Base-by-base conservation (phyloP, 2,329 filamentous ascomycete species). In the Aschersonia sp. region DNA sequence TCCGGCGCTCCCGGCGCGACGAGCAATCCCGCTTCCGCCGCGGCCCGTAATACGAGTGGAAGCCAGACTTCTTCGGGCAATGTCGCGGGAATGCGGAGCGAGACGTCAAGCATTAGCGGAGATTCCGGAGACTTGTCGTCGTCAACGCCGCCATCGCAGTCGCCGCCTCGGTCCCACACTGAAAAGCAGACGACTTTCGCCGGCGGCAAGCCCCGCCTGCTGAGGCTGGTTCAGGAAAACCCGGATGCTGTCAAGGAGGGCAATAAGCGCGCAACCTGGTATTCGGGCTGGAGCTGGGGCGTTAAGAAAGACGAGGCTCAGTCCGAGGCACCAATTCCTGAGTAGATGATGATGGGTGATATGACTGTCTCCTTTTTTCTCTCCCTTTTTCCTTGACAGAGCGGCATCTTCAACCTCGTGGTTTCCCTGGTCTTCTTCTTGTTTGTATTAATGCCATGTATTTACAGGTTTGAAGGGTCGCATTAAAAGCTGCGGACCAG, bases 151-250 rank as follows among this genome's bases (percentile, higher is more conserved):
- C 67, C 63, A 43, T 71, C 64, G 45, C 66, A 80, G 66, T 77
- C 76, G 31, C 78, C 78, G 12, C 70, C 78, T 9, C 61, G 63
- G 44, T 63, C 65, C 31, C 67, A 71, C 51, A 64, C 64, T 50
- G 73, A 80, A 57, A 76, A 78, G 62, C 68, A 69, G 50, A 77
- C 72, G 39, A 78, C 74, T 2, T 78, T 76, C 52, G 67, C 77
- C 48, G 76, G 76, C 4, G 79, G 79, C 43, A 92, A 92, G 65
- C 81, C 94, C 50, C 77, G 89, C 37, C 90, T 90, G 6, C 69
- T 98, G 54, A 76, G 90, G 12, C 73, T 98, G 32, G 88, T 97
- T 44, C 85, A 92, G 65, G 87, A 94, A 67, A 83, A 83, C 54
- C 63, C 66, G 29, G 75, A 77, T 46, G 60, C 60, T 2, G 65